Evolutionary conservation across 495 filamentous ascomycete genomes (phyloP).

Genomic region (Apiosordaria backusii): DNA sequence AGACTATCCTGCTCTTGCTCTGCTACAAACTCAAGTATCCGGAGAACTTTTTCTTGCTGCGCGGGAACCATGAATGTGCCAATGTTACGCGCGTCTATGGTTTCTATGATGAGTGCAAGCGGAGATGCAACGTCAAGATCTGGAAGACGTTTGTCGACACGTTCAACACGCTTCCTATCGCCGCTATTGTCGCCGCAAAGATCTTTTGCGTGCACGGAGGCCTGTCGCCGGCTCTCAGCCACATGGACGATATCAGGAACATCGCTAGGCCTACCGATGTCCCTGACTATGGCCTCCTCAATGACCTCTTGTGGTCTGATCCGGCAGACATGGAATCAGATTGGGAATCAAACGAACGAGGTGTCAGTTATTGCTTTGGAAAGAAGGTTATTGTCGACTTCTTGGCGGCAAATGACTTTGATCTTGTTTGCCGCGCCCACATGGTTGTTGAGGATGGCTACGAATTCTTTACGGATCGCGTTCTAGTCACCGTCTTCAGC

Average conservation of each 20-base stretch:
- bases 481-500: constrained; percentile 95
- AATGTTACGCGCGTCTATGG: constrained; percentile 98
- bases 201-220: constrained; percentile 99
- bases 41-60: constrained; percentile 97
- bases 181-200: constrained; percentile 93
- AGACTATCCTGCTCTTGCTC: constrained; percentile 91
- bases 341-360: constrained; percentile 96
- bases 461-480: constrained; percentile 95
- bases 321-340: constrained; percentile 96
- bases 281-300: constrained; percentile 93
- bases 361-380: constrained; percentile 97
- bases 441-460: constrained; percentile 99
- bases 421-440: constrained; percentile 93
- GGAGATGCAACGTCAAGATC: constrained; percentile 94
- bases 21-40: constrained; percentile 99
- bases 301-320: constrained; percentile 97
- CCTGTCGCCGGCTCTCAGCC: constrained; percentile 82
- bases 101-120: constrained; percentile 99
- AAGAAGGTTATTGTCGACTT: constrained; percentile 99
- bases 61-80: constrained; percentile 97
- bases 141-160: constrained; percentile 99
- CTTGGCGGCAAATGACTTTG: constrained; percentile 90
- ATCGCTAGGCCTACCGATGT: constrained; percentile 96
- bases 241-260: constrained; percentile 98
- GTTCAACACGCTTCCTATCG: constrained; percentile 95